Evolutionary conservation across 2,329 filamentous ascomycete species (phyloP).

Genomic region (Xylariaceae sp.): DNA sequence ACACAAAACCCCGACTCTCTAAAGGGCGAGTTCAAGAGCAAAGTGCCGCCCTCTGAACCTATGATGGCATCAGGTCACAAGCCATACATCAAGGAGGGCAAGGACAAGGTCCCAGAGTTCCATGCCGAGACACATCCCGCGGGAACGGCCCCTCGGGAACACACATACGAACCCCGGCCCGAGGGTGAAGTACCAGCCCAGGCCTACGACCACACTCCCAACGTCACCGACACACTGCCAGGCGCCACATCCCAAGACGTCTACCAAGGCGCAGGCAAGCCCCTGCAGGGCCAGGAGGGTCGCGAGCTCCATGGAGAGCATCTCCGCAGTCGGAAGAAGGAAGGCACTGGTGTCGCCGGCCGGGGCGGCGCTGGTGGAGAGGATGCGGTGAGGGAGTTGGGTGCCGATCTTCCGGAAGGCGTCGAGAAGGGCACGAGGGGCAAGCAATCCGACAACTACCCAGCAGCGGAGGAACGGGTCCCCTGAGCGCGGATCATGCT

Average conservation of each 20-base stretch:
- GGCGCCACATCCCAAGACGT: conserved; percentile 43
- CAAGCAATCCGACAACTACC: conserved; percentile 21
- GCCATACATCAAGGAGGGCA: conserved; percentile 54
- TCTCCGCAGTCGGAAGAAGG: conserved; percentile 32
- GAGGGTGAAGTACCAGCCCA: conserved; percentile 33
- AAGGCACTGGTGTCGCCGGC: conserved; percentile 36
- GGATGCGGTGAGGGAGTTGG: conserved; percentile 23
- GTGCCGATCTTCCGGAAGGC: conserved; percentile 31
- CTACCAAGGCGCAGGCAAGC: conserved; percentile 39
- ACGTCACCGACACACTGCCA: conserved; percentile 34
- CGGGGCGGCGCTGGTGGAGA: conserved; percentile 31
- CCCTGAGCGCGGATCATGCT: conserved; percentile 26
- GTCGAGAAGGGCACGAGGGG: conserved; percentile 21
- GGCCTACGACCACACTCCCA: conserved; percentile 24
- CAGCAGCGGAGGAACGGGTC: conserved; percentile 23
- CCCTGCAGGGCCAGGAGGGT: conserved; percentile 37
- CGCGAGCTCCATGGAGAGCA: conserved; percentile 36
- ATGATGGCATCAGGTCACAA: conserved; percentile 53
- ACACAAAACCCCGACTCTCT: conserved; percentile 46
- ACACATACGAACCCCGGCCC: conserved; percentile 37
- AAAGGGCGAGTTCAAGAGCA: conserved; percentile 52
- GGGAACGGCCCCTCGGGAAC: conserved; percentile 54
- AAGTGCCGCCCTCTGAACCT: conserved; percentile 46
- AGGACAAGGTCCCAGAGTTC: conserved; percentile 58
- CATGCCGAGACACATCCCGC: conserved; percentile 53